Evolutionary conservation across 2,329 filamentous ascomycete genomes (phyloP).

Genomic region (Capronia coronata): DNA sequence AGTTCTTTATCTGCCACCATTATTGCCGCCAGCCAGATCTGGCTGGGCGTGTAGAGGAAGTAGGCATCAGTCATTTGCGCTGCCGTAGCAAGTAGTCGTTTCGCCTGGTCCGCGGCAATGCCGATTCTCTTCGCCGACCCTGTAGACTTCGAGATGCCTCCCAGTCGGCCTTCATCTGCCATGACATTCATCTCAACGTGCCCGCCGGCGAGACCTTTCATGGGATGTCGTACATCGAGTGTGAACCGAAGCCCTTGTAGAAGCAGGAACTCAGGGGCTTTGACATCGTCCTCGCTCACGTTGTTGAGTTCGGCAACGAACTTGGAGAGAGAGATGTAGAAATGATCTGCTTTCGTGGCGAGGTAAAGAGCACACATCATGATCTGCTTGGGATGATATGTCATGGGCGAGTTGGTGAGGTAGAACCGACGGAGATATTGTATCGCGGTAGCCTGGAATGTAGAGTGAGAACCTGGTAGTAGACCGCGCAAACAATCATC

Average conservation of each 20-base stretch:
- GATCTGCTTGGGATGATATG: constrained; percentile 83
- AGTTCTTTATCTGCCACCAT: constrained; percentile 60
- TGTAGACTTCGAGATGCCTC: constrained; percentile 18
- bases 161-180: constrained; percentile 47
- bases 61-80: constrained; percentile 90
- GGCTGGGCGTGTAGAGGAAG: constrained; percentile 88
- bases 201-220: constrained; percentile 76
- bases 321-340: constrained; percentile 59
- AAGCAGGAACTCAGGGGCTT: constrained; percentile 86
- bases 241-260: constrained; percentile 90
- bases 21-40: constrained; percentile 83
- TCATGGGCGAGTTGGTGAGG: constrained; percentile 91
- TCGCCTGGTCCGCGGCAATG: constrained; percentile 65
- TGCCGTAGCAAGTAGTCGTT: constrained; percentile 68
- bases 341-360: constrained; percentile 84
- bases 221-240: constrained; percentile 87
- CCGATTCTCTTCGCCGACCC: constrained; percentile 42
- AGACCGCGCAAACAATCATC: neutral
- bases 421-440: constrained; percentile 94
- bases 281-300: constrained; percentile 70
- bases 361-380: constrained; percentile 89
- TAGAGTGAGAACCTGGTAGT: neutral
- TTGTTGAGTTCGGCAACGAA: constrained; percentile 66
- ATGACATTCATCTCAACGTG: constrained; percentile 70
- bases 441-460: constrained; percentile 65